Percentiles rank a stretch among this genome's conserved stretches.
Evolutionary conservation across 2,329 filamentous ascomycete species (phyloP).

Genomic region (Arthrobotrys pseudoclavata): DNA sequence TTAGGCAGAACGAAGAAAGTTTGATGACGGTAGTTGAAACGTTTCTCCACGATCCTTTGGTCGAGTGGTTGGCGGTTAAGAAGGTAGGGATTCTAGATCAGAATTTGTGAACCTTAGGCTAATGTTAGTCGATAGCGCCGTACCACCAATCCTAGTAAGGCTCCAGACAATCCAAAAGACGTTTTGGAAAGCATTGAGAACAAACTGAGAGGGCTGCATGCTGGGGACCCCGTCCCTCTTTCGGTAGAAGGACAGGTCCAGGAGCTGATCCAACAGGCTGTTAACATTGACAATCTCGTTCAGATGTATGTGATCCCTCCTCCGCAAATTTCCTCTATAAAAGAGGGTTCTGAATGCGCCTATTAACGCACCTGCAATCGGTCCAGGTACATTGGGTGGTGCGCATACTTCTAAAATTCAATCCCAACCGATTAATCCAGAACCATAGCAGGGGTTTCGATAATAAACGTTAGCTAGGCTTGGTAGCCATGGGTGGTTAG

Average conservation of each 20-base stretch:
- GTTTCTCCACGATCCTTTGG: conserved; percentile 95
- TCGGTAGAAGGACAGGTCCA: conserved; percentile 98
- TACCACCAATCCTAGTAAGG: conserved; percentile 66
- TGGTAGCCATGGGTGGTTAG: background rate
- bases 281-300: conserved; percentile 81
- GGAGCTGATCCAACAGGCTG: conserved; percentile 89
- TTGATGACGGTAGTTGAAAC: conserved; percentile 97
- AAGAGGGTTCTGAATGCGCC: background rate
- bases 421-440: background rate
- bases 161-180: conserved; percentile 79
- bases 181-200: conserved; percentile 89
- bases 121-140: conserved; percentile 66
- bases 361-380: background rate
- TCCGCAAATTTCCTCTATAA: background rate
- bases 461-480: background rate
- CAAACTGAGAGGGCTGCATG: conserved; percentile 86
- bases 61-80: conserved; percentile 85
- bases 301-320: conserved; percentile 78
- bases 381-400: conserved; percentile 80
- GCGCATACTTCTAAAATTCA: conserved; percentile 73
- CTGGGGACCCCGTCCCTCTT: conserved; percentile 89
- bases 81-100: conserved; percentile 67
- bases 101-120: conserved; percentile 2
- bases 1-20: conserved; percentile 93
- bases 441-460: background rate